These are phyloP conservation scores for Komagataea norvegica DNA, from an alignment of 1,139 yeast species.

Conservation along the genomic window DNA sequence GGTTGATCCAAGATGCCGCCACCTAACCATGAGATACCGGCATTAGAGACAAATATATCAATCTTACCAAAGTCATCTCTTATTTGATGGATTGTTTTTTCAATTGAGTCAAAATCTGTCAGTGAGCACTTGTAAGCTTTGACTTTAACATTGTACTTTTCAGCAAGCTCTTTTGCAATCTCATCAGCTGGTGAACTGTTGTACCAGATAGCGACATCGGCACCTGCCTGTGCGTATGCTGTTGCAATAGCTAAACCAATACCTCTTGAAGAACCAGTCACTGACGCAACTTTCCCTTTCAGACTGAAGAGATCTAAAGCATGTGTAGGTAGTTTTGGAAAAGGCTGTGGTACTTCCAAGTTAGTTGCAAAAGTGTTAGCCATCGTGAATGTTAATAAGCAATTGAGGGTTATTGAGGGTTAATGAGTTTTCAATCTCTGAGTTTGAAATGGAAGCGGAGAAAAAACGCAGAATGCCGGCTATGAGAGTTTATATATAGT, in stretches of 20 bases:
- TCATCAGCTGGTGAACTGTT: slow-evolving; percentile 58
- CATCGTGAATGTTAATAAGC: neutral
- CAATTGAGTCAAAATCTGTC: slow-evolving; percentile 55
- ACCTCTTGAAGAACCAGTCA: slow-evolving; percentile 85
- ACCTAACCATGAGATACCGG: slow-evolving; percentile 83
- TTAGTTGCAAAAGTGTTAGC: slow-evolving; percentile 20
- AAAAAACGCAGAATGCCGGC: too few species aligned
- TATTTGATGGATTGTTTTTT: slow-evolving; percentile 50
- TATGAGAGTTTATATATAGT: too few species aligned
- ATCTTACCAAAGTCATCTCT: slow-evolving; percentile 70
- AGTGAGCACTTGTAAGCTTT: slow-evolving; percentile 73
- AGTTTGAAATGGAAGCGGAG: too few species aligned
- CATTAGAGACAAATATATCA: slow-evolving; percentile 85
- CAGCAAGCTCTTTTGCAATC: slow-evolving; percentile 51
- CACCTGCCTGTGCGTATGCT: slow-evolving; percentile 88
- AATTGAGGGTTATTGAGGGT: neutral
- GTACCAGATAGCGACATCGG: slow-evolving; percentile 85
- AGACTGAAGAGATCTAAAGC: slow-evolving; percentile 53
- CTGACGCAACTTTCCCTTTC: slow-evolving; percentile 82
- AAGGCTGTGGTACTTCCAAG: slow-evolving; percentile 26
- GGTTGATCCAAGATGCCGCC: slow-evolving; percentile 62
- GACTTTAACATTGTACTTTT: slow-evolving; percentile 60
- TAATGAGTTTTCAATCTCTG: neutral
- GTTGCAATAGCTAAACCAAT: slow-evolving; percentile 83
- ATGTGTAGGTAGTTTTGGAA: slow-evolving; percentile 27